phyloP scores from a whole-genome alignment of 1,284 basidiomycete genomes.

The Ceratobasidium papillatum region DNA sequence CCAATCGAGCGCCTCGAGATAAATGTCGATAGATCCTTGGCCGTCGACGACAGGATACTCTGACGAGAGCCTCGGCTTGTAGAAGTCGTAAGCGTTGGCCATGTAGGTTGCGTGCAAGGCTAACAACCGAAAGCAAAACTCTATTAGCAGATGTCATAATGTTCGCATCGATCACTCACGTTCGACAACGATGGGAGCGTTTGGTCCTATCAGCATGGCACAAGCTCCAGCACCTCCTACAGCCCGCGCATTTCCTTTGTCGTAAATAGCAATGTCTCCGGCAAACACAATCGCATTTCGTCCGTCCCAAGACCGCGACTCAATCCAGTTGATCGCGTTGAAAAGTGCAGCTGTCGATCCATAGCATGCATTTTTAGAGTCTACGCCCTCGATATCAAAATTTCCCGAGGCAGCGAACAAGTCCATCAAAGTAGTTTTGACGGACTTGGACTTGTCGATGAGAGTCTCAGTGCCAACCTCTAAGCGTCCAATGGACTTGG shows the following conservation, averaged over 20 bases:
- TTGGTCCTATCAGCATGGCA: conserved; percentile 94
- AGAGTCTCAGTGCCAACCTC: conserved; percentile 99
- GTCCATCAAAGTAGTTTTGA: conserved; percentile 99
- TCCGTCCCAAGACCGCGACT: conserved; percentile 95
- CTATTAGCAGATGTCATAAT: too few relatives aligned
- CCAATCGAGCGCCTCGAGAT: conserved; percentile 92
- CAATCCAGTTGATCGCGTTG: conserved; percentile 89
- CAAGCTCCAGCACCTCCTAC: conserved; percentile 96
- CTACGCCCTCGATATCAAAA: conserved; percentile 97
- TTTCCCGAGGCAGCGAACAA: conserved; percentile 93
- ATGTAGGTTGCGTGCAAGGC: conserved; percentile 97
- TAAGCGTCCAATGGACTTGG: conserved; percentile 93
- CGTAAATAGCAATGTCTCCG: conserved; percentile 98
- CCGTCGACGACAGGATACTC: conserved; percentile 98
- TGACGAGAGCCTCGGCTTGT: conserved; percentile 91
- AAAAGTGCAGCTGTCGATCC: conserved; percentile 89
- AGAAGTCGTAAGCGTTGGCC: conserved; percentile 97
- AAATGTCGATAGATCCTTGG: conserved; percentile 93
- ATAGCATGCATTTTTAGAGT: conserved; percentile 99
- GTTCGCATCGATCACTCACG: conserved; percentile 67
- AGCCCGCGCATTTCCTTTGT: conserved; percentile 92
- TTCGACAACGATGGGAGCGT: conserved; percentile 93
- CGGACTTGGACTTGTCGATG: conserved; percentile 99
- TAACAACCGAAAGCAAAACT: conserved; percentile 54
- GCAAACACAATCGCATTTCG: conserved; percentile 96